Evolutionary conservation across 495 filamentous ascomycete species (phyloP).

Genomic region (Hypoxylon crocopeplum): DNA sequence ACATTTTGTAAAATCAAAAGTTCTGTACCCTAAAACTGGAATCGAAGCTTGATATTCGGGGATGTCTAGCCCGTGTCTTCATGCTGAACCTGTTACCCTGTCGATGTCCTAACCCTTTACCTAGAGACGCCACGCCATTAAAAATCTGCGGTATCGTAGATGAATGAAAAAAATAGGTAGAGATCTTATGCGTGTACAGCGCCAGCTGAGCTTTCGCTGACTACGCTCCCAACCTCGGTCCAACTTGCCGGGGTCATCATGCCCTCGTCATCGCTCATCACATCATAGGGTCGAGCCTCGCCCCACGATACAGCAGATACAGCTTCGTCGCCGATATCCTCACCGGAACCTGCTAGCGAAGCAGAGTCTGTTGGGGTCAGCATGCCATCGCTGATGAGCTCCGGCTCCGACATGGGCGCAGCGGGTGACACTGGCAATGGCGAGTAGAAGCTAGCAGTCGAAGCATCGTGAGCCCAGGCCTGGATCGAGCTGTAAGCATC

Average conservation of each 20-base stretch:
- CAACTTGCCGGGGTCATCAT: constrained; percentile 73
- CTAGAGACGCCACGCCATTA: constrained; percentile 31
- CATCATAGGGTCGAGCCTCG: constrained; percentile 53
- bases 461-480: constrained; percentile 59
- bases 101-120: constrained; percentile 14
- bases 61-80: constrained; percentile 17
- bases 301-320: constrained; percentile 35
- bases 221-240: constrained; percentile 78
- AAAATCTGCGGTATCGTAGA: constrained; percentile 23
- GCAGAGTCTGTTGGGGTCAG: constrained; percentile 59
- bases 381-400: constrained; percentile 53
- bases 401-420: constrained; percentile 49
- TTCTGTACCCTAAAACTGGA: constrained; percentile 12
- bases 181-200: constrained; percentile 40
- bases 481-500: constrained; percentile 60
- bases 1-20: constrained; percentile 4
- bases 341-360: constrained; percentile 53
- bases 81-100: constrained; percentile 18
- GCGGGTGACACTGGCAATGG: constrained; percentile 53
- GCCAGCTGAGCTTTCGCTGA: constrained; percentile 62
- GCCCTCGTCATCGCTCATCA: constrained; percentile 71
- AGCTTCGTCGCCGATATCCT: constrained; percentile 48
- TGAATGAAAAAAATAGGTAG: constrained; percentile 6
- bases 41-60: constrained; percentile 8
- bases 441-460: constrained; percentile 57